A percentile compares a stretch with the other conserved stretches of the same genome.
These are phyloP conservation scores for Lentinula sp. DNA, from an alignment of 768 basidiomycete genomes.

Conservation along the genomic window DNA sequence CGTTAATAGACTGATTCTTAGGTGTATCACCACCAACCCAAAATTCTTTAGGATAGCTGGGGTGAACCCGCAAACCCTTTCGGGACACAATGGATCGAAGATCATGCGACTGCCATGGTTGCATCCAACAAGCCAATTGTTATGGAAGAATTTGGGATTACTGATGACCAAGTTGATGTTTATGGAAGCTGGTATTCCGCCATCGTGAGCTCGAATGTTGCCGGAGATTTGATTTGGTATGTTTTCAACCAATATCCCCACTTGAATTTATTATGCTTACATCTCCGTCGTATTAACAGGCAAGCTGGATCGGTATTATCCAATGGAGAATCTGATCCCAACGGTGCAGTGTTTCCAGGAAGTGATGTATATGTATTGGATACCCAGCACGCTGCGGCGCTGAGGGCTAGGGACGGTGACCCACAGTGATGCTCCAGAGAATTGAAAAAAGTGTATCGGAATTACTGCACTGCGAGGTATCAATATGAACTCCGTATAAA, in stretches of 20 bases:
- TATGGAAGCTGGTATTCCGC: conserved; percentile 40
- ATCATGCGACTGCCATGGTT: conserved; percentile 49
- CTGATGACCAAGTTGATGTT: conserved; percentile 31
- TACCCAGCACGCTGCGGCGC: conserved; percentile 27
- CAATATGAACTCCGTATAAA: no score
- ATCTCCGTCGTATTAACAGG: conserved; percentile 8
- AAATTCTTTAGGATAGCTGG: conserved; percentile 29
- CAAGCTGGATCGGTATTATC: conserved; percentile 22
- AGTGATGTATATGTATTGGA: conserved; percentile 28
- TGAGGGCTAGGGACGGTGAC: conserved; percentile 28
- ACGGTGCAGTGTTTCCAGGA: conserved; percentile 41
- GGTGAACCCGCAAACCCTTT: conserved; percentile 43
- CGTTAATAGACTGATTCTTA: background rate
- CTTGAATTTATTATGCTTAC: background rate
- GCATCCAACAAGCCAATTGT: conserved; percentile 55
- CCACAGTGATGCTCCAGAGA: background rate
- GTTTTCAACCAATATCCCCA: background rate
- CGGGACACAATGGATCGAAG: conserved; percentile 58
- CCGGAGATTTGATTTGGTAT: conserved; percentile 59
- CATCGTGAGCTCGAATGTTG: conserved; percentile 43
- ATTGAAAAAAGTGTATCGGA: background rate
- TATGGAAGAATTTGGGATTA: conserved; percentile 61
- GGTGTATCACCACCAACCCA: background rate
- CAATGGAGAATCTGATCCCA: conserved; percentile 22
- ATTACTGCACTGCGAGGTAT: no score